Conservation (phyloP, 2,329 filamentous ascomycete genomes). For the Penicillium glabrum region DNA sequence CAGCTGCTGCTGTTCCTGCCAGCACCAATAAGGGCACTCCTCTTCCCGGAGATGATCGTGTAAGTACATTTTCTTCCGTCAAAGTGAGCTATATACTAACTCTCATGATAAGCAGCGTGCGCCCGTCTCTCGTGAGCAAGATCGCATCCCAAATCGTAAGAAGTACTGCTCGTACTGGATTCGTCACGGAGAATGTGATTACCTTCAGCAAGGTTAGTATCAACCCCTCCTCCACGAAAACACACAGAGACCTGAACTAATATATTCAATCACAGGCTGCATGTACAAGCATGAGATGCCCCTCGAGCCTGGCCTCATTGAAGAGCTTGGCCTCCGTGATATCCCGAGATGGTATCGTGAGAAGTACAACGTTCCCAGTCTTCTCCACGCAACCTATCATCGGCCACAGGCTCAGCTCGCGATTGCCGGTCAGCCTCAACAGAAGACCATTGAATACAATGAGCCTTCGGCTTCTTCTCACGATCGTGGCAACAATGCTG, state of each 20-base stretch:
- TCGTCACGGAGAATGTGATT: conserved; percentile 79
- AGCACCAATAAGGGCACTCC: background rate
- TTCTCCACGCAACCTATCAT: conserved; percentile 7
- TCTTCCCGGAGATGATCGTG: background rate
- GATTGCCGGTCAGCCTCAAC: background rate
- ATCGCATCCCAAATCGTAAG: conserved; percentile 48
- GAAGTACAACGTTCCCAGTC: conserved; percentile 36
- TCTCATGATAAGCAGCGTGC: background rate
- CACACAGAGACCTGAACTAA: background rate
- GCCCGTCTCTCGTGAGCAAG: background rate
- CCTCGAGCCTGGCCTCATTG: conserved; percentile 62
- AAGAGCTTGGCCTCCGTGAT: conserved; percentile 64
- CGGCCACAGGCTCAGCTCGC: background rate
- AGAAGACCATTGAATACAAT: background rate
- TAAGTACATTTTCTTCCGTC: background rate
- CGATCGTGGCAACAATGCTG: background rate
- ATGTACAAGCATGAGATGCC: conserved; percentile 93
- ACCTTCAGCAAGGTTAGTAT: conserved; percentile 66
- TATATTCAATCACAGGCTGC: conserved; percentile 55
- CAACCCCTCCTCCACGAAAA: background rate
- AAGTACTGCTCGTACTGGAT: conserved; percentile 90
- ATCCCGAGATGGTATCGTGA: conserved; percentile 60
- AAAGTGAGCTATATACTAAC: background rate
- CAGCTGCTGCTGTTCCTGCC: background rate
- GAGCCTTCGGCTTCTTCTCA: background rate